Evolutionary conservation across 2,329 filamentous ascomycete species (phyloP).

Genomic region (Colletotrichum chrysophilum): DNA sequence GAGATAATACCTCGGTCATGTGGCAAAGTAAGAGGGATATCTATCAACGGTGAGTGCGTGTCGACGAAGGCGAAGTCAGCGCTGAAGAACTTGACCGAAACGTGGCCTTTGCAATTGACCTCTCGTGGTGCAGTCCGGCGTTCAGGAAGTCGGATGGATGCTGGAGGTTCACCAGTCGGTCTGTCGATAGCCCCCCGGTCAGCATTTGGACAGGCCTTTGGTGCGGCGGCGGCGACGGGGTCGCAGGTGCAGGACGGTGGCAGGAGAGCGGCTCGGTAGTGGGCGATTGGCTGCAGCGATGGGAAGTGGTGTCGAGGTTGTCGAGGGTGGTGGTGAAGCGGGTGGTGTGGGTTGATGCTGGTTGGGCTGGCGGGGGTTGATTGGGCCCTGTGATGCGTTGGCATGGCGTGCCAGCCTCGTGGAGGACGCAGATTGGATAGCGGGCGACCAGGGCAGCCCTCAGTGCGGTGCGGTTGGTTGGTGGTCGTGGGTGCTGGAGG

Average conservation of each 20-base stretch:
- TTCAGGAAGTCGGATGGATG: not conserved
- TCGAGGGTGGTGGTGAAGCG: not conserved
- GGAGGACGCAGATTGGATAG: conserved; percentile 25
- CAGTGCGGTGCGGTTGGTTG: not conserved
- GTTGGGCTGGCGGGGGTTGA: conserved; percentile 12
- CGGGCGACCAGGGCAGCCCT: conserved; percentile 2
- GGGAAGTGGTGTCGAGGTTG: not conserved
- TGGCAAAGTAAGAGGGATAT: not conserved
- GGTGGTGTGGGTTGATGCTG: conserved; percentile 14
- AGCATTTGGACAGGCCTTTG: not conserved
- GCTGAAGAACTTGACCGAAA: not conserved
- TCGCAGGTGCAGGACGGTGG: not conserved
- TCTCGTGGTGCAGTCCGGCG: not conserved
- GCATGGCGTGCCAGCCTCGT: conserved; percentile 24
- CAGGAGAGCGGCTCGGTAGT: conserved; percentile 10
- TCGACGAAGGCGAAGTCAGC: not conserved
- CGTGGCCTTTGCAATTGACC: not conserved
- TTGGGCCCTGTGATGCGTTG: conserved; percentile 25
- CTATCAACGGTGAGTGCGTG: not conserved
- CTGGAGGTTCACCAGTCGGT: not conserved
- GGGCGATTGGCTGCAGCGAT: conserved; percentile 2
- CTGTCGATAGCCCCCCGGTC: not conserved
- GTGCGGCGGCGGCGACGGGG: not conserved
- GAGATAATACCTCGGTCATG: not conserved
- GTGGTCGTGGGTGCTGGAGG: not conserved